Conservation (phyloP, 2,329 filamentous ascomycete species). For the Kalaharituber pfeilii region DNA sequence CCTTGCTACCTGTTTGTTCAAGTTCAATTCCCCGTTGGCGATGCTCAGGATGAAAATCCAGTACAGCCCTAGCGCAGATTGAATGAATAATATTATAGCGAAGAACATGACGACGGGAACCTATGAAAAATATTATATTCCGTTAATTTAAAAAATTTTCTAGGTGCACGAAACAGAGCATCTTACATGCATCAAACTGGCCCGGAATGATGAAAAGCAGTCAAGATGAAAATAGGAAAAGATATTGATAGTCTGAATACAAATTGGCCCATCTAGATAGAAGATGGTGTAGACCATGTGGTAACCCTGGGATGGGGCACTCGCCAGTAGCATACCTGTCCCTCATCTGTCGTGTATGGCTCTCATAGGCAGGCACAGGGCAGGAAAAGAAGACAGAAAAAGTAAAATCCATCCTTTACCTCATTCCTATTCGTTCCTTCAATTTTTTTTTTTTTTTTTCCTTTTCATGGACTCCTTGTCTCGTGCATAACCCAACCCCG, state of each 20-base stretch:
- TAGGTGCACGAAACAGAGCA: no score
- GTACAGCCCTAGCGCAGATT: no score
- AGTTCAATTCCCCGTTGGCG: no score
- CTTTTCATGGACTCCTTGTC: neutral
- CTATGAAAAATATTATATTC: no score
- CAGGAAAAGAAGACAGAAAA: neutral
- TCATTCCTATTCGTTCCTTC: neutral
- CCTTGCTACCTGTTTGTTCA: no score
- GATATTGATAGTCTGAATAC: neutral
- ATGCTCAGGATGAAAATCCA: no score
- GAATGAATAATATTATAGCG: no score
- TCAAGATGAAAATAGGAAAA: neutral
- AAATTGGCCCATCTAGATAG: conserved; percentile 1
- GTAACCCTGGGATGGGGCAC: neutral
- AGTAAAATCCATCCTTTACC: neutral
- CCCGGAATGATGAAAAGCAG: neutral
- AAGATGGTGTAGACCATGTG: neutral
- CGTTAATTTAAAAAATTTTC: no score
- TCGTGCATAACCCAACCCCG: neutral
- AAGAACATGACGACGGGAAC: no score
- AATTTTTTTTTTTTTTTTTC: neutral
- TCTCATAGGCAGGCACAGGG: conserved; percentile 1
- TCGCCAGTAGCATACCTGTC: neutral
- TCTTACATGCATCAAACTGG: no score
- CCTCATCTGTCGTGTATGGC: neutral